Conservation (phyloP, 108 stramenopile species). For the Nitzschia sp. region DNA sequence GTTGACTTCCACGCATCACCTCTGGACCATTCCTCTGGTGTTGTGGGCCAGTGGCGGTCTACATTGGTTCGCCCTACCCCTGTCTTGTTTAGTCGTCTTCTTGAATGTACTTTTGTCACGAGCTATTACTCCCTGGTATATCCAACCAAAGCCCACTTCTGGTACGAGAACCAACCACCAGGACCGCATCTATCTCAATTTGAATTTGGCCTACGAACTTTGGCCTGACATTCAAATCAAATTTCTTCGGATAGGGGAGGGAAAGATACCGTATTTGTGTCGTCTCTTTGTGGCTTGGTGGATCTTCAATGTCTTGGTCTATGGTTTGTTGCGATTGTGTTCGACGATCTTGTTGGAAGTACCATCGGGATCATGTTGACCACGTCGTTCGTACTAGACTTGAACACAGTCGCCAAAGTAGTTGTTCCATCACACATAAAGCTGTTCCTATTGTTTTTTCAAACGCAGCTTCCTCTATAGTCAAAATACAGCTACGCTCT, state of each 20-base stretch:
- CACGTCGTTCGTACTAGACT: too few relatives aligned
- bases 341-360: not conserved
- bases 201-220: conserved; percentile 67
- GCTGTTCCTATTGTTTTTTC: too few relatives aligned
- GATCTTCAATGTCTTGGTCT: conserved; percentile 57
- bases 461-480: not conserved
- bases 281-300: conserved; percentile 70
- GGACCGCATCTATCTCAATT: conserved; percentile 54
- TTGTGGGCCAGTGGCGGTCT: conserved; percentile 38
- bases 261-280: conserved; percentile 32
- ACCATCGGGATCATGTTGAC: too few relatives aligned
- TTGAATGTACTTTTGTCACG: conserved; percentile 58
- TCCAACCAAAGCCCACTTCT: not conserved
- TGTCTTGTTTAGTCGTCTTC: conserved; percentile 55
- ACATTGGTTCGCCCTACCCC: conserved; percentile 30
- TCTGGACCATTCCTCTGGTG: conserved; percentile 83
- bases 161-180: conserved; percentile 3
- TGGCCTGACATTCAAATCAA: conserved; percentile 66
- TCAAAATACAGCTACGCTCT: conserved; percentile 1
- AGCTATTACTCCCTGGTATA: conserved; percentile 60
- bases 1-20: conserved; percentile 75
- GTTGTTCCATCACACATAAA: too few relatives aligned
- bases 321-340: conserved; percentile 33
- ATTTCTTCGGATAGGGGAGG: conserved; percentile 47
- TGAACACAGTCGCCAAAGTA: too few relatives aligned